Evolutionary conservation across 163 green algal species (phyloP).

Genomic region (Coccomyxa subellipsoidea): DNA sequence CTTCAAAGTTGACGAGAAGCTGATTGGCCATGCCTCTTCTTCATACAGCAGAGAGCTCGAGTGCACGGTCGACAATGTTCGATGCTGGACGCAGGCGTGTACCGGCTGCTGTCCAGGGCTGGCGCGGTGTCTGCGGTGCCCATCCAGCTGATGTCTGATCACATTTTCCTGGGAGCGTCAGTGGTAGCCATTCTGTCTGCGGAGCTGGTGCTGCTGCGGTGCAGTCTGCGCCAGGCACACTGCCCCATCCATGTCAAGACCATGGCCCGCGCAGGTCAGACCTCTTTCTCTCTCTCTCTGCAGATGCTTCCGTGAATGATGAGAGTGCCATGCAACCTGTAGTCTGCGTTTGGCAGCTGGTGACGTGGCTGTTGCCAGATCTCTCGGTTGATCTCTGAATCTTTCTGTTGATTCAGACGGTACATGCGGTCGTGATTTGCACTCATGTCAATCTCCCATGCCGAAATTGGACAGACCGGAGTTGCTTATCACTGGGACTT

Average conservation of each 20-base stretch:
- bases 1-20: too few relatives aligned
- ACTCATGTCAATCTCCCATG: too few relatives aligned
- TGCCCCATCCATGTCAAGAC: background rate
- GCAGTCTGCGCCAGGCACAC: background rate
- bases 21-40: too few relatives aligned
- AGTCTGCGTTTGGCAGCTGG: too few relatives aligned
- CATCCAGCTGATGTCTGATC: slow-evolving; percentile 32
- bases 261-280: background rate
- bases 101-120: slow-evolving; percentile 4
- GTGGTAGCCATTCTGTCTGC: slow-evolving; percentile 23
- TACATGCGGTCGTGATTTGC: too few relatives aligned
- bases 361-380: background rate
- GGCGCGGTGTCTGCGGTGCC: slow-evolving; percentile 20
- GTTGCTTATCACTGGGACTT: too few relatives aligned
- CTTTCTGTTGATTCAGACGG: too few relatives aligned
- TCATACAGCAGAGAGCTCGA: too few relatives aligned
- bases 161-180: slow-evolving; percentile 28
- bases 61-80: too few relatives aligned
- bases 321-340: background rate
- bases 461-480: too few relatives aligned
- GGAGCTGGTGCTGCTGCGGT: slow-evolving; percentile 11
- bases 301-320: background rate
- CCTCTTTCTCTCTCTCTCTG: background rate
- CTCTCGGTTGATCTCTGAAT: background rate
- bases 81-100: slow-evolving; percentile 24